Evolutionary conservation across 208 protist genomes (phyloP).

Genomic region (Balamuthia mandrillaris): DNA sequence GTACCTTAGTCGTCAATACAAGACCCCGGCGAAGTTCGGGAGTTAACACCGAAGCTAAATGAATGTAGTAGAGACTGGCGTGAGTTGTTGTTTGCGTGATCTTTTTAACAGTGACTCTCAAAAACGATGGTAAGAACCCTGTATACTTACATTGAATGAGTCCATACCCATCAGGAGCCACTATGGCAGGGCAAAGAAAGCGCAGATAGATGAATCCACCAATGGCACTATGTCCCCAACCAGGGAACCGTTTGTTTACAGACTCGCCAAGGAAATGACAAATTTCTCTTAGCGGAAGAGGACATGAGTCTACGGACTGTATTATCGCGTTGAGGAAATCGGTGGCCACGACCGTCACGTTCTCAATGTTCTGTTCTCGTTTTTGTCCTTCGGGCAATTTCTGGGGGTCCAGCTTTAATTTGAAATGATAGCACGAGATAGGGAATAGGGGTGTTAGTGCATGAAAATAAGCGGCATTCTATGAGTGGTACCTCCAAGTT

Average conservation of each 20-base stretch:
- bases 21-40: constrained; percentile 42
- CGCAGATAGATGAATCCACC: constrained; percentile 63
- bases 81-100: no score
- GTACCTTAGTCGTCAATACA: constrained; percentile 55
- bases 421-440: not conserved
- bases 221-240: constrained; percentile 33
- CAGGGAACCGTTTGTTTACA: constrained; percentile 47
- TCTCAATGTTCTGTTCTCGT: not conserved
- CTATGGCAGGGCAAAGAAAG: constrained; percentile 62
- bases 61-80: not conserved
- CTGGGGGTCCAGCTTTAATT: constrained; percentile 17
- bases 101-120: not conserved
- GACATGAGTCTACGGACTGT: constrained; percentile 9
- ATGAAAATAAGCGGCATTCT: not conserved
- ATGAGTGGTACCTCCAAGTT: not conserved
- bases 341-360: not conserved
- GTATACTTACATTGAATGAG: constrained; percentile 32
- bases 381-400: constrained; percentile 3
- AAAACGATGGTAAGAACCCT: not conserved
- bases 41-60: not conserved
- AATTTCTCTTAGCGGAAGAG: constrained; percentile 21
- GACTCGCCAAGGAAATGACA: constrained; percentile 15
- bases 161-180: constrained; percentile 46
- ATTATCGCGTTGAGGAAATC: constrained; percentile 42
- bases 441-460: not conserved